Evolutionary conservation across 2,329 filamentous ascomycete species (phyloP), one percentile per base, ranked within the genome.

Genomic region (Penicillium nordicum): DNA sequence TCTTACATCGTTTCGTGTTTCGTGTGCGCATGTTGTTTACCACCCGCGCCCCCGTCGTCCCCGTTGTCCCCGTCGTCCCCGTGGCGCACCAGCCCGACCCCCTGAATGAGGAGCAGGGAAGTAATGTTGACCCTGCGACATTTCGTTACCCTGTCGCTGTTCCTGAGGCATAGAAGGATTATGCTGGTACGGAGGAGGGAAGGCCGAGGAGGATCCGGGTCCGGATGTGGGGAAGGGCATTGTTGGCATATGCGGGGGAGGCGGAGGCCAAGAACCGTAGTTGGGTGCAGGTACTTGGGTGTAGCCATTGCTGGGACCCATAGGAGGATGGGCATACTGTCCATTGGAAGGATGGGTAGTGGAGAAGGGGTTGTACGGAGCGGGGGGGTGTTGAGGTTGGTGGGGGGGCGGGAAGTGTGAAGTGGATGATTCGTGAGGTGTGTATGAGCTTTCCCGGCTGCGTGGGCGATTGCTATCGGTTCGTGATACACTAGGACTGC

Each of bases 401-500:
- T 65, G 62, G 30, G 60, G 59, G 49, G 64, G 63, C 16, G 60
- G 65, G 55, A 66, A 65, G 42, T 59, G 61, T 12, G 66, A 60
- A 40, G 62, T 64, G 1, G 64, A 64, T 41, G 63, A 58, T 37
- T 57, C 59, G 16, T 55, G 64, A n/a, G 73, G 71, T 44, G 71
- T 71, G 57, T 75, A 74, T 29, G 72, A 67, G 44, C 61, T 61
- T 41, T 65, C 65, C n/a, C 63, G 63, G 7, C 64, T 72, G 29
- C 64, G 67, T 40, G 67, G 65, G 54, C 72, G 69, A 52, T 73
- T 76, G 41, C 62, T 59, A 44, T 65, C 80, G 43, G 62, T 61
- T 34, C 58, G 60, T 68, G 63, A 84, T 76, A 3, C 79, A 78
- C 51, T 80, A 75, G 63, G 78, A 69, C 66, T 46, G 29, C 44